Conservation (phyloP, 2,329 filamentous ascomycete species). For the Sporothrix schenckii region DNA sequence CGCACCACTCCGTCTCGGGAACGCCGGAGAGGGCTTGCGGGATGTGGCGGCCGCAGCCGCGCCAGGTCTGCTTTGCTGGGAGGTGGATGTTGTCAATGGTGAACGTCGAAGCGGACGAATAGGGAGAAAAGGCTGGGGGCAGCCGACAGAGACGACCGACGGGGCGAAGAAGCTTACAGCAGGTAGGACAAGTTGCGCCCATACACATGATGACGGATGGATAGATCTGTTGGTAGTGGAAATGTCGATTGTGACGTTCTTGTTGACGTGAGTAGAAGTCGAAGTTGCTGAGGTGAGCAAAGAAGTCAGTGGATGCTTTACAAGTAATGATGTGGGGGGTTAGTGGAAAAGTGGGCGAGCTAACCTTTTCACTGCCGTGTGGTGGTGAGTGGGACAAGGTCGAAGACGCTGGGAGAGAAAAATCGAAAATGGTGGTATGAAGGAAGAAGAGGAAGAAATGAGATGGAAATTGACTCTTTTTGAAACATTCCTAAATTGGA, state of each 20-base stretch:
- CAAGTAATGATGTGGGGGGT: not conserved
- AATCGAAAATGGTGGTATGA: not conserved
- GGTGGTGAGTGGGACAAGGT: not conserved
- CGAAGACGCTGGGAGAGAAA: not conserved
- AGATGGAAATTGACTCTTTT: not conserved
- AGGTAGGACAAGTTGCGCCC: slow-evolving; percentile 47
- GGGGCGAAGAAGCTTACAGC: slow-evolving; percentile 43
- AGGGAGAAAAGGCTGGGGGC: slow-evolving; percentile 11
- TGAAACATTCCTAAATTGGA: slow-evolving; percentile 1
- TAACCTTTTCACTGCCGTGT: not conserved
- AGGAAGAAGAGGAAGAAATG: not conserved
- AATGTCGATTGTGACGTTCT: not conserved
- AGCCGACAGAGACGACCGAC: not conserved
- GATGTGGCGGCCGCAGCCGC: slow-evolving; percentile 55
- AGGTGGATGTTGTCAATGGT: too few relatives aligned
- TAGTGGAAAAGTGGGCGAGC: not conserved
- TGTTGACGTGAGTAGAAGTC: not conserved
- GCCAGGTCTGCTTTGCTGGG: slow-evolving; percentile 54
- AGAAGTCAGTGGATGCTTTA: not conserved
- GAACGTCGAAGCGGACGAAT: not conserved
- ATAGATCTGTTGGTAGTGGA: not conserved
- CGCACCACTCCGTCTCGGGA: slow-evolving; percentile 53
- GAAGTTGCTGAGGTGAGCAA: not conserved
- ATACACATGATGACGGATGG: slow-evolving; percentile 47
- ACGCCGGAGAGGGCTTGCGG: slow-evolving; percentile 50